These are phyloP conservation scores for Fagopyrum esculentum DNA, from an alignment of 148 eudicot species.

Conservation along the genomic window DNA sequence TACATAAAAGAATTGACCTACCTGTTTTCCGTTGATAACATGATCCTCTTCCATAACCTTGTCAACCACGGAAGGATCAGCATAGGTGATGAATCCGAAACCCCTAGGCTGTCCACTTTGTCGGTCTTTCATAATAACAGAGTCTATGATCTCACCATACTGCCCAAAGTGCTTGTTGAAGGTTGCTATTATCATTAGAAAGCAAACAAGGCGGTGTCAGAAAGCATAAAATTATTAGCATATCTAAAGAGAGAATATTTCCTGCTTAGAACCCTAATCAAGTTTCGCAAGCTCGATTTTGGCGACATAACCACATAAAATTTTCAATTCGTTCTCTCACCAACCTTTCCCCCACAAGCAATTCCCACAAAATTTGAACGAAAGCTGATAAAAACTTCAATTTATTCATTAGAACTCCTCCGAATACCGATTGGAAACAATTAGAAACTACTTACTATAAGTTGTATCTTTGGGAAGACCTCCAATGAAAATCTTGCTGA, in stretches of 20 bases:
- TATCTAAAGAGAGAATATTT: too few species aligned
- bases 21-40: constrained; percentile 68
- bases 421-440: not conserved
- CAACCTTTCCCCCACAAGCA: not conserved
- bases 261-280: not conserved
- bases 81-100: constrained; percentile 74
- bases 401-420: not conserved
- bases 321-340: not conserved
- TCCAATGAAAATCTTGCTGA: constrained; percentile 73
- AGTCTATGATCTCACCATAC: constrained; percentile 71
- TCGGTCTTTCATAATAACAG: constrained; percentile 69
- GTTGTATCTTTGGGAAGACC: constrained; percentile 61
- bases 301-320: not conserved
- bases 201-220: not conserved
- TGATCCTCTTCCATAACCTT: constrained; percentile 71
- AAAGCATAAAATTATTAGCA: not conserved
- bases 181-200: constrained; percentile 25
- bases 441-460: constrained; percentile 19
- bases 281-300: not conserved
- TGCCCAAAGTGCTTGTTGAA: constrained; percentile 62
- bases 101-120: constrained; percentile 56
- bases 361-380: not conserved
- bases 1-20: constrained; percentile 12
- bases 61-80: constrained; percentile 60
- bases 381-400: not conserved